Evolutionary conservation across 176 grass and related monocot species (phyloP).

Genomic region (Carex myosuroides): DNA sequence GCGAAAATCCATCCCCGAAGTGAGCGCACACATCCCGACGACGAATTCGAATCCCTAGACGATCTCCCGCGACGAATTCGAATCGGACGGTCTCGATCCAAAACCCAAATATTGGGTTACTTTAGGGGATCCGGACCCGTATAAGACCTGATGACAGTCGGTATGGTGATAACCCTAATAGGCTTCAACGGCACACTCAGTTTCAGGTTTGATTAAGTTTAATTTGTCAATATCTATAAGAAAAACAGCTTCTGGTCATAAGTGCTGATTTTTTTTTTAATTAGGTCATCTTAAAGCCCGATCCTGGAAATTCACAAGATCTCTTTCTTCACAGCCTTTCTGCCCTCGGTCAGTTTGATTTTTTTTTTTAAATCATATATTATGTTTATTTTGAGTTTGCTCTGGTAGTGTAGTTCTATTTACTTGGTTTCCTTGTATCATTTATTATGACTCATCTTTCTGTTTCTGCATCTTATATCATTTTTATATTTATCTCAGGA

Average conservation of each 20-base stretch:
- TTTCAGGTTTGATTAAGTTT: constrained; percentile 59
- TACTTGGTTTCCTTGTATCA: not conserved
- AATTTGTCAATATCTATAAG: not conserved
- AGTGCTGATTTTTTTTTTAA: not conserved
- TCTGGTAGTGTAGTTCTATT: not conserved
- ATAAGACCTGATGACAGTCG: constrained; percentile 88
- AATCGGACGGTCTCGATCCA: no score
- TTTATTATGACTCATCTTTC: not conserved
- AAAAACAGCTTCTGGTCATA: not conserved
- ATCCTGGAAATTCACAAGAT: constrained; percentile 87
- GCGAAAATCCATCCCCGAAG: no score
- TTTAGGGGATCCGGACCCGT: no score
- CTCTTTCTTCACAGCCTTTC: constrained; percentile 88
- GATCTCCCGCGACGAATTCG: no score
- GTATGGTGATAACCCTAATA: constrained; percentile 96
- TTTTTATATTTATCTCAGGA: constrained; percentile 15
- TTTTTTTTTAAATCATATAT: constrained; percentile 1
- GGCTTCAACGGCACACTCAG: constrained; percentile 89
- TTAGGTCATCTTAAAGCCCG: constrained; percentile 92
- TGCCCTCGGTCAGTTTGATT: constrained; percentile 49
- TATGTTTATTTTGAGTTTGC: not conserved
- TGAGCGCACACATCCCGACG: no score
- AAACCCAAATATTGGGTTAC: no score
- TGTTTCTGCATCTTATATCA: not conserved
- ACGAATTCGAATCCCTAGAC: no score